Base-by-base conservation (phyloP, 2,329 filamentous ascomycete species). In the Pseudogymnoascus sp. region DNA sequence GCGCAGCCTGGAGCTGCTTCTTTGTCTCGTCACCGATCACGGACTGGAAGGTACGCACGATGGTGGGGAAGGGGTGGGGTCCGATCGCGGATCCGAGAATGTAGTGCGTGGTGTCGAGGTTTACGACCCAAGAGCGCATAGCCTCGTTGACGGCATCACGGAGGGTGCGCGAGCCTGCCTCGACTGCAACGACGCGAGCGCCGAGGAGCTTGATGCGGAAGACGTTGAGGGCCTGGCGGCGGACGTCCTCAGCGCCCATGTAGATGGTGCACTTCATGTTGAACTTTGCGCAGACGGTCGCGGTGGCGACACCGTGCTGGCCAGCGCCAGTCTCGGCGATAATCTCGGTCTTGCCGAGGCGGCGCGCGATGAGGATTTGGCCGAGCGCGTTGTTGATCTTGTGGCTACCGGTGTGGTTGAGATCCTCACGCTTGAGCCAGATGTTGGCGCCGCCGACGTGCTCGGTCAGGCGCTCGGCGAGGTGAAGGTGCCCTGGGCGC, bases 351-450 rank as follows among this genome's bases (percentile, higher is more conserved):
- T 99, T 99, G 58, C 94, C 94, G 57, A 99, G 77, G 64, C 91
- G 82, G 68, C 83, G 83, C 1, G 94, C 94, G 38, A 99, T 78
- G 12, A 99, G 82, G 57, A 97, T 86, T 75, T 99, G 94, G 2
- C 94, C 94, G 7, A 99, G 80, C 0, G 94, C 94, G 70, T 99
- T 99, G 80, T 99, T 99, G 80, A 99, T 97, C 83, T 99, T 99
- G 82, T 99, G 94, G 65, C 90, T 95, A 67, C 94, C 94, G 7
- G 94, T 97, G 74, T 99, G 94, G 76, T 97, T 97, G 61, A 97
- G 80, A 73, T 99, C 94, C 77, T 99, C 94, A 69, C 94, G 86
- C 83, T 99, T 99, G 67, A 99, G 78, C 88, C 93, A 99, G 78
- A 99, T 96, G 71, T 91, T 96, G 57, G 94, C 93, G 63, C 94